Evolutionary conservation across 2,329 filamentous ascomycete species (phyloP).

Genomic region (Ophiocordyceps sinensis): DNA sequence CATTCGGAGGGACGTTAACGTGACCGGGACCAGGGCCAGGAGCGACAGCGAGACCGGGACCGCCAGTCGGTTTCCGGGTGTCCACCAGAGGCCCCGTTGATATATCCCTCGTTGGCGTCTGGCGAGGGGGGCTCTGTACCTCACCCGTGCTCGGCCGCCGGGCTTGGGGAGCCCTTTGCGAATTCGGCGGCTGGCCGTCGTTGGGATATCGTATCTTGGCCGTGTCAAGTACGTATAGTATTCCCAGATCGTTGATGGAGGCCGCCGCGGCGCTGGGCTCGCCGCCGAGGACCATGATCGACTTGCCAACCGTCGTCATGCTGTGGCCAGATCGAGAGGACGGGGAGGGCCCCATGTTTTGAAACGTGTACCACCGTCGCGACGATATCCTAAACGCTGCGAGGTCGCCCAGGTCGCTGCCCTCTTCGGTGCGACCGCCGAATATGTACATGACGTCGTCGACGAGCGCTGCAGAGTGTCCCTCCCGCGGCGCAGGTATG

Average conservation of each 20-base stretch:
- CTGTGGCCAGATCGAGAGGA: constrained; percentile 90
- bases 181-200: constrained; percentile 34
- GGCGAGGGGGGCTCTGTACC: constrained; percentile 16
- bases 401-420: constrained; percentile 80
- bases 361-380: constrained; percentile 95
- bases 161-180: constrained; percentile 24
- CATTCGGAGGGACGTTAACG: constrained; percentile 25
- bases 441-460: constrained; percentile 99
- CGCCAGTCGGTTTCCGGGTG: constrained; percentile 29
- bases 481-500: constrained; percentile 85
- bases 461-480: constrained; percentile 83
- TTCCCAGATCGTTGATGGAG: constrained; percentile 69
- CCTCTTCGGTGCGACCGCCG: constrained; percentile 87
- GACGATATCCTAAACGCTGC: constrained; percentile 65
- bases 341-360: constrained; percentile 96
- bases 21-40: neutral
- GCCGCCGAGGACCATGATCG: constrained; percentile 81
- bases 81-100: constrained; percentile 37
- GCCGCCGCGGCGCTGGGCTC: constrained; percentile 81
- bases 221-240: constrained; percentile 87
- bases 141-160: constrained; percentile 29
- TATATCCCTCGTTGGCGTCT: constrained; percentile 32
- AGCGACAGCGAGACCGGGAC: too few relatives aligned
- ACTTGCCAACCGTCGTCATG: constrained; percentile 91
- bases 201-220: constrained; percentile 93